Evolutionary conservation across 345 rosid species (phyloP), one percentile per base, ranked within the genome.

Genomic region (Conringia planisiliqua): DNA sequence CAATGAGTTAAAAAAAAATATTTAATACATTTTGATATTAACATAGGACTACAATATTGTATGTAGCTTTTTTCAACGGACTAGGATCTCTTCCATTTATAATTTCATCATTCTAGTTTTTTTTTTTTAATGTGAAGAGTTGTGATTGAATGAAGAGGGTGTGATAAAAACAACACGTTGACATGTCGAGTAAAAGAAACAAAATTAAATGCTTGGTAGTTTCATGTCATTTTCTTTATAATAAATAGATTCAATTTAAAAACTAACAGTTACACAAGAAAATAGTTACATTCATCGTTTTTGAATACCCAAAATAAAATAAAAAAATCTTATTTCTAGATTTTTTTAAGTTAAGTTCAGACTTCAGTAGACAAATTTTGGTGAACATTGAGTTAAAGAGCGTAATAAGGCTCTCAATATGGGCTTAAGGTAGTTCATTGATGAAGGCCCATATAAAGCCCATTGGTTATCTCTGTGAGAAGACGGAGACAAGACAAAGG

Each of bases 161-260:
- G 65, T 64, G 44, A 24, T 65, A 71, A 77, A 56, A 64, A 32
- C 54, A 71, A 58, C 72, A 78, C 57, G 62, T 78, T 72, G 56
- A 58, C 70, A 66, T 66, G 70, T 78, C 77, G 64, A 42, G 43
- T 66, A 48, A 77, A 71, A 12, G 9, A 58, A 65, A 66, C 10
- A 40, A 50, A 66, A 72, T 48, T 57, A 13, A 71, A 63, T 65
- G 68, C 13, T 33, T 65, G 76, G 76, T 77, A 11, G 80, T 38
- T 77, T 48, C 62, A 71, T 65, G 80, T 77, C 80, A 2, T 60
- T 77, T 71, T 77, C 80, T 60, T 50, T n/a, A 17, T 20, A 46
- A 33, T 58, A 58, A 33, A 33, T 58, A 14, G 38, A 55, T 14
- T 47, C 22, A 1, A 3, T 47, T 17, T 8, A 17, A 17, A 24